phyloP scores from a whole-genome alignment of 495 filamentous ascomycete species.

The Collariella sp. region DNA sequence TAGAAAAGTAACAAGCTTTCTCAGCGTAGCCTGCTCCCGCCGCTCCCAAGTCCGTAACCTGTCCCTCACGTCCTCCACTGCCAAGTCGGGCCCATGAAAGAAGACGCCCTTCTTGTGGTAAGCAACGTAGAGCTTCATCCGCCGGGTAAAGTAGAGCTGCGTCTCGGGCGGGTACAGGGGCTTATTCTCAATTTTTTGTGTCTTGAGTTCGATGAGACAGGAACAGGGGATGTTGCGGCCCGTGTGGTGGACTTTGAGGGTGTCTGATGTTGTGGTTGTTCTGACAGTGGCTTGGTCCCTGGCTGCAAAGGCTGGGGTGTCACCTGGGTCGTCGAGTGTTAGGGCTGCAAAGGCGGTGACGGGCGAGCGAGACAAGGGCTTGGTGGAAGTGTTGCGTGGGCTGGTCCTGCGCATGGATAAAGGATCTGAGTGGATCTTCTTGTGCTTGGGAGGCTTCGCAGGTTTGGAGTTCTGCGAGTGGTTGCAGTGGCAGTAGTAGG shows the following conservation, averaged over 20 bases:
- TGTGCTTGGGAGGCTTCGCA: background rate
- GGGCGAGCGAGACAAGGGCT: background rate
- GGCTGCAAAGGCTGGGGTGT: background rate
- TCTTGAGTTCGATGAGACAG: constrained; percentile 24
- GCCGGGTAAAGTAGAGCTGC: constrained; percentile 20
- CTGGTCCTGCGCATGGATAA: background rate
- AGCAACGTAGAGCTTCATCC: constrained; percentile 13
- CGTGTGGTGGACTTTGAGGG: constrained; percentile 6
- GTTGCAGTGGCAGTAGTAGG: constrained; percentile 14
- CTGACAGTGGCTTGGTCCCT: background rate
- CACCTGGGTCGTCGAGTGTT: constrained; percentile 18
- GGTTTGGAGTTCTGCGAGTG: background rate
- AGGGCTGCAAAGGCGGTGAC: constrained; percentile 6
- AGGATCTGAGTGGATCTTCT: background rate
- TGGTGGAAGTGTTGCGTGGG: background rate
- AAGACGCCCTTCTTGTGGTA: constrained; percentile 12
- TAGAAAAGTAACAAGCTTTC: constrained; percentile 14
- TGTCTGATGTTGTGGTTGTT: background rate
- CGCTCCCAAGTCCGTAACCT: constrained; percentile 11
- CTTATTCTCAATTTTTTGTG: background rate
- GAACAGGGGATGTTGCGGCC: constrained; percentile 8
- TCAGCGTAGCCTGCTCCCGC: constrained; percentile 6
- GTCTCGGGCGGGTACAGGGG: constrained; percentile 10
- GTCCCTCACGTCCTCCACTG: constrained; percentile 1
- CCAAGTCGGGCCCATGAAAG: background rate